Evolutionary conservation across 192 early-diverging fungal genomes (phyloP).

Genomic region (Linnemannia exigua): DNA sequence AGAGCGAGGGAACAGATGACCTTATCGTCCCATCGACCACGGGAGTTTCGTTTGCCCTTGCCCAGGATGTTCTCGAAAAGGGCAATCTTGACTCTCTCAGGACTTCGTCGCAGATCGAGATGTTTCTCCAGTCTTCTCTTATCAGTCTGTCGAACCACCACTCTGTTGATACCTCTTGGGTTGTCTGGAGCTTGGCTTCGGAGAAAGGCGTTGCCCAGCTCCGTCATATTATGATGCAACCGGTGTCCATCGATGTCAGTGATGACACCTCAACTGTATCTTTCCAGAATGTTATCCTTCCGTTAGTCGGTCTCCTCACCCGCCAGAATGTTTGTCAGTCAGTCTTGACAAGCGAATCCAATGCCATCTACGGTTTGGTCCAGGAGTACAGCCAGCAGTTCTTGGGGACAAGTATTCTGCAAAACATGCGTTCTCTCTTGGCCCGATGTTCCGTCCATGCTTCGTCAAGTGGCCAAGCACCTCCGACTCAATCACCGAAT

Average conservation of each 20-base stretch:
- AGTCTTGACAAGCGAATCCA: constrained; percentile 34
- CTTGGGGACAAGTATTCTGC: constrained; percentile 28
- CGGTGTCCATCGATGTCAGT: constrained; percentile 29
- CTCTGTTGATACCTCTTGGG: constrained; percentile 27
- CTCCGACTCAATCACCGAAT: background rate
- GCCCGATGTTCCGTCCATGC: constrained; percentile 14
- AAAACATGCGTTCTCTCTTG: constrained; percentile 34
- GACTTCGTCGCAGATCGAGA: background rate
- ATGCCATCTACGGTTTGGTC: constrained; percentile 40
- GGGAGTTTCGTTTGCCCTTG: background rate
- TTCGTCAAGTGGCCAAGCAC: background rate
- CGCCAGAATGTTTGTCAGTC: constrained; percentile 44
- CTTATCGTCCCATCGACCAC: constrained; percentile 20
- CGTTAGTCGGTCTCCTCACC: constrained; percentile 56
- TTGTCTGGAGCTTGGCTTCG: constrained; percentile 23
- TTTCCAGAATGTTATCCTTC: constrained; percentile 54
- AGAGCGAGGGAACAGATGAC: constrained; percentile 46
- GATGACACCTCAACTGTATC: background rate
- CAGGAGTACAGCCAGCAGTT: constrained; percentile 29
- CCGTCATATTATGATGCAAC: constrained; percentile 35
- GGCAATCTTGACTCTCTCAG: constrained; percentile 4
- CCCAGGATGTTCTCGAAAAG: constrained; percentile 4
- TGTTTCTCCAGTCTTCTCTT: constrained; percentile 45
- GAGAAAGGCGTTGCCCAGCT: constrained; percentile 24
- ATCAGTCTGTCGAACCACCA: constrained; percentile 52